phyloP scores from a whole-genome alignment of 108 stramenopile genomes.

The Bacterosira constricta region DNA sequence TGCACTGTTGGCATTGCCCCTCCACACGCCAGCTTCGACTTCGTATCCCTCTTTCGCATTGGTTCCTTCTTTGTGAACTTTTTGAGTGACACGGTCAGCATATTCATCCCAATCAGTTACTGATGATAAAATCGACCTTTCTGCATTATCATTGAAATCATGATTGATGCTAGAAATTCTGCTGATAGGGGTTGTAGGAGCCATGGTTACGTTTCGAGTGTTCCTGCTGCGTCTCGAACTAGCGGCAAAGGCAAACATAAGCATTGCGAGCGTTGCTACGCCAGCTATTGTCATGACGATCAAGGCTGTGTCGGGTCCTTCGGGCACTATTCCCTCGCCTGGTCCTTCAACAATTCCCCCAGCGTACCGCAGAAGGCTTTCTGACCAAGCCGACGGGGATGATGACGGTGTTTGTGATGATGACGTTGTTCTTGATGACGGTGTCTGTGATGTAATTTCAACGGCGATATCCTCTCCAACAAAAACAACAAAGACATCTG shows the following conservation, averaged over 20 bases:
- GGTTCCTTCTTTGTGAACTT: not conserved
- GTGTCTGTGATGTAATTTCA: not conserved
- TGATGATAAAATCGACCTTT: slow-evolving; percentile 11
- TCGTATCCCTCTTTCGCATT: slow-evolving; percentile 8
- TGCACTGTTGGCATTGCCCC: not conserved
- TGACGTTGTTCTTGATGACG: not conserved
- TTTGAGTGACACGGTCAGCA: not conserved
- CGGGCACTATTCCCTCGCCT: too few relatives aligned
- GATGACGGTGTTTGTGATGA: not conserved
- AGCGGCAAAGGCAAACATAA: slow-evolving; percentile 11
- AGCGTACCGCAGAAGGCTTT: not conserved
- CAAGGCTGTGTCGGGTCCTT: slow-evolving; percentile 10
- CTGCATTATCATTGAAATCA: slow-evolving; percentile 21
- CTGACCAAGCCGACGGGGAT: not conserved
- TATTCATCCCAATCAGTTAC: slow-evolving; percentile 28
- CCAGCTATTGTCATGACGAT: slow-evolving; percentile 16
- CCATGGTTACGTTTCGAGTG: not conserved
- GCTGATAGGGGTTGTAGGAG: not conserved
- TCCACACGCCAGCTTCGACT: not conserved
- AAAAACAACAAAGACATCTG: slow-evolving; percentile 12
- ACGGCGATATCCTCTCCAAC: not conserved
- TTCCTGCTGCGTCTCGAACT: slow-evolving; percentile 1
- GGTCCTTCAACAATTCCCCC: not conserved
- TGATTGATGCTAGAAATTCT: too few relatives aligned
- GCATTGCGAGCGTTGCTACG: slow-evolving; percentile 23